Base-by-base conservation (phyloP, 2,329 filamentous ascomycete species). In the Trichoderma brevicompactum region DNA sequence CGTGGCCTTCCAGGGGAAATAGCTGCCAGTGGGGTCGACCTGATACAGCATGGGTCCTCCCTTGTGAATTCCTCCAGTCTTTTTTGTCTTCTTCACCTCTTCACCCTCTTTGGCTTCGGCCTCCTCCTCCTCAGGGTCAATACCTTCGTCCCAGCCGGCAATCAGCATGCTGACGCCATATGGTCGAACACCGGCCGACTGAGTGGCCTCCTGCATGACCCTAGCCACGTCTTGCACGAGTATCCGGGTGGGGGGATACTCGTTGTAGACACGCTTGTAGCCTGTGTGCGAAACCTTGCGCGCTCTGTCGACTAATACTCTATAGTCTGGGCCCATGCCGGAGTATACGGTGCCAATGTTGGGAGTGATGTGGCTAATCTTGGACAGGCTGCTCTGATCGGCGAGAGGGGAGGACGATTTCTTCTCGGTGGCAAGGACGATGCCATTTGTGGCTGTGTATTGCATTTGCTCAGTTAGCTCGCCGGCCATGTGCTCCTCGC, bases 301-400 rank as follows among this genome's bases (percentile, higher is more conserved):
- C 72, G 95, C 95, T 80, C 94, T 94, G 84, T 99, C 95, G 73
- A 98, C 95, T 63, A 99, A 87, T 65, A 99, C 92, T 79, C 95
- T 89, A 83, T 98, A 99, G 80, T 99, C 95, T 67, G 95, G 95
- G 36, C 95, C 94, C 95, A 99, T 99, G 77, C 95, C 95, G 60
- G 93, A 94, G 83, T 99, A 99, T 74, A 99, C 95, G 92, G 98
- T 97, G 79, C 95, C 95, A 79, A 99, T 98, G 85, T 99, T 95
- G 74, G 95, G 95, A 54, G 95, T 99, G 82, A 99, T 94, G 78
- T 96, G 88, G 78, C 92, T 96, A 83, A 99, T 92, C 85, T 99
- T 99, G 74, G 94, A 95, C 70, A 97, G 89, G 46, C 95, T 98
- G 74, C 91, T 88, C 73, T 95, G 90, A 78, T 99, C 95, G 83